Percentiles rank a stretch among this genome's conserved stretches.
These are phyloP conservation scores for Lentinula lateritia DNA, from an alignment of 768 basidiomycete genomes.

Conservation along the genomic window DNA sequence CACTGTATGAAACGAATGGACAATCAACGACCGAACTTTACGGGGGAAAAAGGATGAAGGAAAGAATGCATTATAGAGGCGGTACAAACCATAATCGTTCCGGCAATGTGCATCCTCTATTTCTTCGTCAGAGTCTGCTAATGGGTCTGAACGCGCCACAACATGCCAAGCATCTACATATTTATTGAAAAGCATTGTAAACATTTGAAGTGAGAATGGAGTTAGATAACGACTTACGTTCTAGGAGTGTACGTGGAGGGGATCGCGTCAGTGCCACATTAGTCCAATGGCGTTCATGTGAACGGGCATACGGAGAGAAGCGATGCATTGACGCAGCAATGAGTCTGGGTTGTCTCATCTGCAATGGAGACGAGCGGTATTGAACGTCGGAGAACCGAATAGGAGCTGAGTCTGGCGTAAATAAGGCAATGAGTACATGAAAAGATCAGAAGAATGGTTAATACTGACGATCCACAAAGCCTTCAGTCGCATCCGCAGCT, in stretches of 20 bases:
- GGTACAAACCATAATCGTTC: conserved; percentile 56
- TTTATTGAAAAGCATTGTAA: not conserved
- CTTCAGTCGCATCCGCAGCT: conserved; percentile 17
- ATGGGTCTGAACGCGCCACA: conserved; percentile 59
- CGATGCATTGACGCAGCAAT: not conserved
- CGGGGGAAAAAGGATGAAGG: not conserved
- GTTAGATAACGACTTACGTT: conserved; percentile 42
- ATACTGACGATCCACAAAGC: not conserved
- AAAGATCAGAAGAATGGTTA: not conserved
- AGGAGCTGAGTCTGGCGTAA: conserved; percentile 4
- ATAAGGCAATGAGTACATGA: not conserved
- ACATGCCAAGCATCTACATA: not conserved
- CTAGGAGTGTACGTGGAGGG: conserved; percentile 50
- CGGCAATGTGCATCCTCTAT: conserved; percentile 57
- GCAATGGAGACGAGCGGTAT: not conserved
- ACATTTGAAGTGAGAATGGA: not conserved
- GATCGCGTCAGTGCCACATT: not conserved
- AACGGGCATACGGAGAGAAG: not conserved
- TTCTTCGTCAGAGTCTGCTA: conserved; percentile 73
- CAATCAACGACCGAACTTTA: conserved; percentile 6
- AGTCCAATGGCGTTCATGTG: not conserved
- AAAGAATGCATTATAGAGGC: not conserved
- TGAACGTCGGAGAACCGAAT: conserved; percentile 13
- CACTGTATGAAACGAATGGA: conserved; percentile 28
- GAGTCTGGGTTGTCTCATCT: not conserved